phyloP scores from a whole-genome alignment of 495 filamentous ascomycete genomes.

The Tuber microsphaerosporum region DNA sequence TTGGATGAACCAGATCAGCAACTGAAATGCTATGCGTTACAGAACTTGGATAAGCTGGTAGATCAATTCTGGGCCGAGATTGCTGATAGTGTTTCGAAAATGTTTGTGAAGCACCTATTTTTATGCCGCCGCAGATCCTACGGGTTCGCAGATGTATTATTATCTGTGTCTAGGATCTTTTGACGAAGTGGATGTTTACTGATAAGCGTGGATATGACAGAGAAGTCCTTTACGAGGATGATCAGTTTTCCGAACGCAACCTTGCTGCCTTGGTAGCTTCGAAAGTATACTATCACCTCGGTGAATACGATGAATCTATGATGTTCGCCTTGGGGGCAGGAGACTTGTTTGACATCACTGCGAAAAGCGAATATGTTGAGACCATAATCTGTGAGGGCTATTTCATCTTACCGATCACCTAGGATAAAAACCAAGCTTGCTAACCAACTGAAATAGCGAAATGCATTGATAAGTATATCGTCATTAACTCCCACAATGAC shows the following conservation, averaged over 20 bases:
- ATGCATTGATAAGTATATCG: constrained; percentile 96
- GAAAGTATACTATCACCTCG: constrained; percentile 97
- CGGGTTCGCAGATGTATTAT: constrained; percentile 18
- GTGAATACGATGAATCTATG: constrained; percentile 99
- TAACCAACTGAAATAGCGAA: constrained; percentile 52
- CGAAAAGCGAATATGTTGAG: constrained; percentile 92
- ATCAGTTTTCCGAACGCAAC: constrained; percentile 84
- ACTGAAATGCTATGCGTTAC: constrained; percentile 86
- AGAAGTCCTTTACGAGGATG: constrained; percentile 96
- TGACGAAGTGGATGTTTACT: constrained; percentile 19
- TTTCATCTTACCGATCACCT: constrained; percentile 9
- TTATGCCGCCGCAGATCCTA: neutral
- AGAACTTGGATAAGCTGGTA: constrained; percentile 89
- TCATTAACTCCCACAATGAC: constrained; percentile 48
- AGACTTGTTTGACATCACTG: constrained; percentile 86
- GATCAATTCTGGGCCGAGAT: constrained; percentile 97
- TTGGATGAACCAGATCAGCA: constrained; percentile 88
- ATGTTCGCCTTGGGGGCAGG: constrained; percentile 92
- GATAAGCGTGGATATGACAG: constrained; percentile 47
- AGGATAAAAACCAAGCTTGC: constrained; percentile 4
- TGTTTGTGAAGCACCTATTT: constrained; percentile 53
- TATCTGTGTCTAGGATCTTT: constrained; percentile 7
- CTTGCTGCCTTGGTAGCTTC: constrained; percentile 89
- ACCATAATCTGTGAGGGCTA: constrained; percentile 70
- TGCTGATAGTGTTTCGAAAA: constrained; percentile 79